phyloP scores from a whole-genome alignment of 805 yeast genomes.

The Priceomyces haplophilus region DNA sequence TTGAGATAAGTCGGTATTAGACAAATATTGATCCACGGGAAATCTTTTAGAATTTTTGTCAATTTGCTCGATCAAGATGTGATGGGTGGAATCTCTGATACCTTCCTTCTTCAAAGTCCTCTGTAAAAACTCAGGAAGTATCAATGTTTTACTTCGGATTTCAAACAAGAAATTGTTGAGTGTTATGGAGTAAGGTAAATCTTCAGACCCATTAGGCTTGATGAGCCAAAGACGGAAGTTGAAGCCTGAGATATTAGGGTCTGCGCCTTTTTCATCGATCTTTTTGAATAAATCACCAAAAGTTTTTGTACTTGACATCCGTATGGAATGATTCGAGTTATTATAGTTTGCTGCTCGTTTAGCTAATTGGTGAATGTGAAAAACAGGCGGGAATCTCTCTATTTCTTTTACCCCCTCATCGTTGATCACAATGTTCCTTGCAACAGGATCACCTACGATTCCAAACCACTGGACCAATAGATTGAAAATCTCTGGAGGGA shows the following conservation, averaged over 20 bases:
- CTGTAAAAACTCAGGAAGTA: constrained; percentile 20
- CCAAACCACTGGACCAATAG: constrained; percentile 56
- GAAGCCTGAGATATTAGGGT: constrained; percentile 7
- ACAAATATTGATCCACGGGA: constrained; percentile 22
- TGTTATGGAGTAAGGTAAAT: constrained; percentile 22
- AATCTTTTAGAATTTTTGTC: constrained; percentile 17
- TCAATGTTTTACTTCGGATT: constrained; percentile 26
- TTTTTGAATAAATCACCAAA: constrained; percentile 30
- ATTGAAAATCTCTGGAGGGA: constrained; percentile 46
- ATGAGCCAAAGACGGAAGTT: constrained; percentile 39
- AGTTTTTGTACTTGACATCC: constrained; percentile 31
- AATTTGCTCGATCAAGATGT: constrained; percentile 27
- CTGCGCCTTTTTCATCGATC: background rate
- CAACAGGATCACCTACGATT: constrained; percentile 33
- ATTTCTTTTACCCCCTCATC: constrained; percentile 26
- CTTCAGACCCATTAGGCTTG: constrained; percentile 20
- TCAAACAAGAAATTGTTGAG: constrained; percentile 27
- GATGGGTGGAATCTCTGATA: constrained; percentile 20
- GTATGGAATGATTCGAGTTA: constrained; percentile 10
- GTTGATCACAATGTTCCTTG: constrained; percentile 24
- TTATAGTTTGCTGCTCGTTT: constrained; percentile 15
- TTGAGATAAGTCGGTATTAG: constrained; percentile 9
- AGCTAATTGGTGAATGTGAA: constrained; percentile 31
- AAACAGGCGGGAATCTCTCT: constrained; percentile 37
- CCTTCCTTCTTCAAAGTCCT: constrained; percentile 31